phyloP scores from a whole-genome alignment of 202 grass and related monocot genomes.

The Hordeum pubiflorum region DNA sequence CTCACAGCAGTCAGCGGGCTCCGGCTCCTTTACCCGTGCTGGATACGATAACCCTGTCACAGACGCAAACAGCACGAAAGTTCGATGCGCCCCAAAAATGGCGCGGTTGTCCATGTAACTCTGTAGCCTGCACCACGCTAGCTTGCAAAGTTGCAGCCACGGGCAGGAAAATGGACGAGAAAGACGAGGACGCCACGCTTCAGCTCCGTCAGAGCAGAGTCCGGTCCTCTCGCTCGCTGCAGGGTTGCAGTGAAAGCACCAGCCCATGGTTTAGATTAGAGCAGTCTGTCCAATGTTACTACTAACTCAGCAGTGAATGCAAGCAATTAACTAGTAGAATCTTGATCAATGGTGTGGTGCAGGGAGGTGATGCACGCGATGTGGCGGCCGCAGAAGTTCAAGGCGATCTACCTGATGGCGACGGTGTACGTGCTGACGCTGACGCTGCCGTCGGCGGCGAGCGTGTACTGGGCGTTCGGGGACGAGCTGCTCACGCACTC shows the following conservation, averaged over 20 bases:
- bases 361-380: constrained; percentile 99
- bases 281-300: neutral
- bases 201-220: neutral
- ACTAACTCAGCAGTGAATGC: neutral
- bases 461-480: constrained; percentile 97
- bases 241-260: neutral
- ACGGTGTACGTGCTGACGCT: constrained; percentile 84
- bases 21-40: constrained; percentile 18
- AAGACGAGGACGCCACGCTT: constrained; percentile 2
- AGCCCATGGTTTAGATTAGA: neutral
- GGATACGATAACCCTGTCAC: constrained; percentile 21
- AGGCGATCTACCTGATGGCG: constrained; percentile 91
- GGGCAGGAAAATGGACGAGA: neutral
- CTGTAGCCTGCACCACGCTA: neutral
- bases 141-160: neutral
- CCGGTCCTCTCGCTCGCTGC: constrained; percentile 6
- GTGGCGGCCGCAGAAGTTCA: constrained; percentile 99
- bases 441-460: constrained; percentile 82
- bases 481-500: constrained; percentile 80
- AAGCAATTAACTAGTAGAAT: neutral
- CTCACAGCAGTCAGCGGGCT: neutral
- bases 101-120: constrained; percentile 17
- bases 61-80: neutral
- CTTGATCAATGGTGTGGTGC: neutral
- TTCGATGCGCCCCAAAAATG: constrained; percentile 1